Evolutionary conservation across 139 green algal species (phyloP).

Genomic region (Auxenochlorella pyrenoidosa): DNA sequence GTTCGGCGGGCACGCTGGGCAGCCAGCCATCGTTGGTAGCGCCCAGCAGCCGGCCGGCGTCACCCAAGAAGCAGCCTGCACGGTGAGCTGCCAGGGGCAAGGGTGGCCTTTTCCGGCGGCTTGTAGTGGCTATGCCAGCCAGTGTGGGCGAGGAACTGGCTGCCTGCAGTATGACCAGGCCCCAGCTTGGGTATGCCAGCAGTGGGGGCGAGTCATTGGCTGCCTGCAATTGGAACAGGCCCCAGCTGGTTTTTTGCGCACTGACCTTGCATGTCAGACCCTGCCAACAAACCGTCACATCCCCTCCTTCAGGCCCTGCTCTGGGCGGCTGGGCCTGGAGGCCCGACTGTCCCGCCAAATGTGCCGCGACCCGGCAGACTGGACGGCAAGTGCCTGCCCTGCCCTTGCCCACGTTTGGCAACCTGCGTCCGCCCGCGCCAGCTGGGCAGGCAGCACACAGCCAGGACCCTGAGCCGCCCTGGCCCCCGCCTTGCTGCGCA

Average conservation of each 20-base stretch:
- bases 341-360: conserved; percentile 3
- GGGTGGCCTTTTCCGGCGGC: too few species aligned
- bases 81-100: not conserved
- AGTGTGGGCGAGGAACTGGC: too few species aligned
- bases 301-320: not conserved
- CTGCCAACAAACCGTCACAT: not conserved
- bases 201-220: too few species aligned
- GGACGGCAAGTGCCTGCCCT: not conserved
- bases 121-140: too few species aligned
- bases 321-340: not conserved
- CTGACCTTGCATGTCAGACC: not conserved
- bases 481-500: too few species aligned
- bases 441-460: too few species aligned
- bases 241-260: not conserved
- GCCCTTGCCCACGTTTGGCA: not conserved
- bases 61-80: not conserved
- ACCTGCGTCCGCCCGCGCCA: too few species aligned
- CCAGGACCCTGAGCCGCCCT: too few species aligned
- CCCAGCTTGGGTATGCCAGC: too few species aligned
- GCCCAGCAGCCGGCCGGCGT: conserved; percentile 13
- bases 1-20: not conserved
- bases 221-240: too few species aligned
- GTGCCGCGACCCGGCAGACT: not conserved
- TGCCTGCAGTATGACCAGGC: too few species aligned
- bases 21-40: not conserved